These are phyloP conservation scores for Pisolithus marmoratus DNA, from an alignment of 768 basidiomycete genomes.

Conservation along the genomic window DNA sequence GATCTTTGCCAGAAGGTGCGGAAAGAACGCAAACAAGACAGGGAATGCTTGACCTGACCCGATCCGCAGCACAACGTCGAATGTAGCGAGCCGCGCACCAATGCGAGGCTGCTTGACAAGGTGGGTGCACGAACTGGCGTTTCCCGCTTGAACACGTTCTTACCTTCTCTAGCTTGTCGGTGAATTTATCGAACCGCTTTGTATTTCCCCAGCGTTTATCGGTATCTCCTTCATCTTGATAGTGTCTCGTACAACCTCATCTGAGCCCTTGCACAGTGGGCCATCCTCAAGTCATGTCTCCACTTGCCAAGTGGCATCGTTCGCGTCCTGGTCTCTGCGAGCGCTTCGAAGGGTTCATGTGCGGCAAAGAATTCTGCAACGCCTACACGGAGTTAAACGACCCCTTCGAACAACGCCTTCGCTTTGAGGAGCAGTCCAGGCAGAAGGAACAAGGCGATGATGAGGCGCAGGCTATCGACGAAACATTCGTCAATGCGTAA, in stretches of 20 bases:
- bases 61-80: constrained; percentile 81
- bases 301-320: constrained; percentile 97
- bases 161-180: constrained; percentile 70
- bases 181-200: constrained; percentile 95
- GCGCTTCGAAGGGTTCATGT: constrained; percentile 98
- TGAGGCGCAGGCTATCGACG: constrained; percentile 95
- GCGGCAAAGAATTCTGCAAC: constrained; percentile 97
- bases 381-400: constrained; percentile 99
- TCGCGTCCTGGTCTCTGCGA: constrained; percentile 96
- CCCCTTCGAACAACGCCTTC: constrained; percentile 90
- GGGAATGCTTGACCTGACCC: neutral
- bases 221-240: constrained; percentile 33
- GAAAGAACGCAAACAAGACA: neutral
- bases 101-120: constrained; percentile 93
- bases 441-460: constrained; percentile 98
- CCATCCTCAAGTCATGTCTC: constrained; percentile 99
- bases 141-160: neutral
- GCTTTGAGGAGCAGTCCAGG: constrained; percentile 91
- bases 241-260: constrained; percentile 1
- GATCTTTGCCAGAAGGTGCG: constrained; percentile 79
- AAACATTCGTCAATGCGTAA: constrained; percentile 92
- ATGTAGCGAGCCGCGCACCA: constrained; percentile 93
- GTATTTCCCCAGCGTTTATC: constrained; percentile 95
- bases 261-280: constrained; percentile 53
- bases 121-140: constrained; percentile 27